Evolutionary conservation across 257 asterid genomes (phyloP).

Genomic region (Solanum dulcamara): DNA sequence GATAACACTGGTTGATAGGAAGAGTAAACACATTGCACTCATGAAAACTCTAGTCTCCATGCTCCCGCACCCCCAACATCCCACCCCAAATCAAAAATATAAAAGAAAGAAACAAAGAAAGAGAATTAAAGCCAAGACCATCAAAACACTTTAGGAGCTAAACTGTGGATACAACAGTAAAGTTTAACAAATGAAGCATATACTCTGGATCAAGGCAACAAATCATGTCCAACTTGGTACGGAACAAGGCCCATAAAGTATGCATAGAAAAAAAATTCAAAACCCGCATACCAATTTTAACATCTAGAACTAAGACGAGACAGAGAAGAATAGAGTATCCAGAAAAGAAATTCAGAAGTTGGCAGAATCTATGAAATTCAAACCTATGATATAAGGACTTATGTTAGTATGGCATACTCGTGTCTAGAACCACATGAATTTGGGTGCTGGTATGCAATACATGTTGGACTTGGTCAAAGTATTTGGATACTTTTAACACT

Average conservation of each 20-base stretch:
- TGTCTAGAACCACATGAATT: not conserved
- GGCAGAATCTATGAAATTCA: not conserved
- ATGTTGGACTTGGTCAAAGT: not conserved
- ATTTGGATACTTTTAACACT: not conserved
- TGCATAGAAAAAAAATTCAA: no score
- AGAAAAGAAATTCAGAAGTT: not conserved
- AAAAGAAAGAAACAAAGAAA: no score
- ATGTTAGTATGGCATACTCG: not conserved
- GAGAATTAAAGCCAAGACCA: no score
- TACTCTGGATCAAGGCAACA: no score
- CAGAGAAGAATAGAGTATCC: not conserved
- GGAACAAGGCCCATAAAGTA: no score
- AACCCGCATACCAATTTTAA: no score
- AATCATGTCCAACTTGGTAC: no score
- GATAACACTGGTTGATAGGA: not conserved
- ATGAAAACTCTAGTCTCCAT: not conserved
- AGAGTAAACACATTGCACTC: not conserved
- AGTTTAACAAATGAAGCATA: no score
- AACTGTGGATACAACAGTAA: no score
- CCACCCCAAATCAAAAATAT: no score
- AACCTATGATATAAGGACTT: not conserved
- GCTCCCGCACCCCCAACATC: no score
- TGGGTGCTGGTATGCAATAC: not conserved
- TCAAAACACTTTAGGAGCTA: no score
- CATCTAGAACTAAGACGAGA: not conserved